phyloP scores from a whole-genome alignment of 2,329 filamentous ascomycete genomes.

The Phialophora expanda region DNA sequence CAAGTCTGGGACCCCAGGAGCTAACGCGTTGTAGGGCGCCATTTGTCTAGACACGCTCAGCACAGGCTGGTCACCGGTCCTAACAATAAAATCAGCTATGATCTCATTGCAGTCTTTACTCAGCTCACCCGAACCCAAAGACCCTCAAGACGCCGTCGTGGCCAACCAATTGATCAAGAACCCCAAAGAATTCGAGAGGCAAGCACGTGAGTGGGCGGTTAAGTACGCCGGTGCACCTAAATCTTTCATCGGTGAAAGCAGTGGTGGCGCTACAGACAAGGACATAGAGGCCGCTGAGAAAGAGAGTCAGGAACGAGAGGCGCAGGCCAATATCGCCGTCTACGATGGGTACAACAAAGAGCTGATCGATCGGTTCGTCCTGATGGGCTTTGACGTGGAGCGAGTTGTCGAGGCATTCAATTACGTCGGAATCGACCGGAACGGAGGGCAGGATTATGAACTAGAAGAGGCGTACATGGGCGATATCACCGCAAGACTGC shows the following conservation, averaged over 20 bases:
- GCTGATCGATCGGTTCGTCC: conserved; percentile 80
- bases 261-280: conserved; percentile 59
- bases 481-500: conserved; percentile 82
- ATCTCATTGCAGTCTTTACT: conserved; percentile 92
- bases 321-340: conserved; percentile 61
- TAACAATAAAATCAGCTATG: conserved; percentile 94
- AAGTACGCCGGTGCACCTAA: conserved; percentile 77
- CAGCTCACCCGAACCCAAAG: conserved; percentile 90
- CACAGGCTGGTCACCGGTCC: conserved; percentile 89
- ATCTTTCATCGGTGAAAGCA: conserved; percentile 59
- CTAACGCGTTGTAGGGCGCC: conserved; percentile 68
- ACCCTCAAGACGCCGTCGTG: conserved; percentile 95
- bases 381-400: conserved; percentile 90
- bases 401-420: conserved; percentile 84
- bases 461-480: conserved; percentile 90
- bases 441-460: conserved; percentile 78
- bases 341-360: conserved; percentile 88
- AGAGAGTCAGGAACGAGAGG: conserved; percentile 52
- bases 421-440: conserved; percentile 78
- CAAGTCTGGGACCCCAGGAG: not conserved
- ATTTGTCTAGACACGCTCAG: conserved; percentile 95
- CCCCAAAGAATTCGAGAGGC: conserved; percentile 77
- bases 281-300: conserved; percentile 61
- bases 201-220: conserved; percentile 90
- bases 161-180: conserved; percentile 84